Evolutionary conservation across 208 protist genomes (phyloP), one percentile per base, ranked within the genome.

Genomic region (Leptomonas pyrrhocoris): DNA sequence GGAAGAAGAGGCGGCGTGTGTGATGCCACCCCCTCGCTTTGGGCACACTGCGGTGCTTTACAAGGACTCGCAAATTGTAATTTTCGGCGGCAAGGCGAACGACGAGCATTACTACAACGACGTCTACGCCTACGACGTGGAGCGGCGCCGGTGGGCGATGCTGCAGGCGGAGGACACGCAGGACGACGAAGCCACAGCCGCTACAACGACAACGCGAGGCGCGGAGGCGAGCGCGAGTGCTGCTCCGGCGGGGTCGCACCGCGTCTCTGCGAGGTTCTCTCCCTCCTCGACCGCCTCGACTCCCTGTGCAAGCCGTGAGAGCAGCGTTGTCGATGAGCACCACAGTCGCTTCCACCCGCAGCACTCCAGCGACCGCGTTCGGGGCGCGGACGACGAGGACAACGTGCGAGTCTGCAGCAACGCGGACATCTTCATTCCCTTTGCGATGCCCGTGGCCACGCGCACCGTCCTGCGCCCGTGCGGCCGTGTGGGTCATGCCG

Each of bases 11-110:
- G 54, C 34, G 40, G 28, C 9, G 38, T 45, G 45, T 23, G 43
- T 60, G 21, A 23, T 51, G 40, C 84, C 86, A 15, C 48, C 59
- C 1, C 48, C 78, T 21, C 83, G 86, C 25, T 92, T 92, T 61
- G 86, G 86, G 2, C 86, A 92, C 81, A 89, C 81, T 0, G 83
- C 85, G 1, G 83, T 91, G 9, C 68, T 84, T 12, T 83, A 80
- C 54, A 60, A 62, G n/a, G 67, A 71, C 28, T 53, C 79, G 19
- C 63, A 79, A 19, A 83, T 94, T 13, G 61, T 90, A 43, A 61
- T 90, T 31, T 88, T 89, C 66, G 88, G 85, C 2, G 88, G 85
- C 23, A 81, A 79, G 60, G 64, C 50, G 16, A 63, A 31, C 25
- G 54, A 58, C 27, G 76, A 73, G 28, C 55, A 54, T 2, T 86